phyloP scores from a whole-genome alignment of 2,329 filamentous ascomycete genomes.

The Penicillium sp. region DNA sequence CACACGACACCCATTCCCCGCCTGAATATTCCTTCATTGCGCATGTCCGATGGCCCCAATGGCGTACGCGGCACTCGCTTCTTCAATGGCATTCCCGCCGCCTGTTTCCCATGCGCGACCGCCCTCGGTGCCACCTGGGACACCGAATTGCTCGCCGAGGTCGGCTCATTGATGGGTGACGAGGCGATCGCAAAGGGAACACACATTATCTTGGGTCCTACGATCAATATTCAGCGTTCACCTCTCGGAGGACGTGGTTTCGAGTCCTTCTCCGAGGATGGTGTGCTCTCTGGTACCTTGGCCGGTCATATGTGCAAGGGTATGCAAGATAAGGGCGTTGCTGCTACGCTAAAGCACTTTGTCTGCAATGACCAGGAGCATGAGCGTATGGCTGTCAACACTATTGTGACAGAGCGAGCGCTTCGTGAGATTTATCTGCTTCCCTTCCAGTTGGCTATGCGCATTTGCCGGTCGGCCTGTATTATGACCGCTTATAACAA shows the following conservation, averaged over 20 bases:
- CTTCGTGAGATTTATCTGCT: conserved; percentile 68
- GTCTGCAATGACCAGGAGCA: conserved; percentile 57
- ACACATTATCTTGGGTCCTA: conserved; percentile 75
- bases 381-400: conserved; percentile 51
- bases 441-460: conserved; percentile 67
- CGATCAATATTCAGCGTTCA: conserved; percentile 80
- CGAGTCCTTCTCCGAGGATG: conserved; percentile 86
- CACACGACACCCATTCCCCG: conserved; percentile 68
- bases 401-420: conserved; percentile 57
- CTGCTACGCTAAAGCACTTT: conserved; percentile 76
- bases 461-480: conserved; percentile 61
- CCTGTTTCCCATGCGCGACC: conserved; percentile 78
- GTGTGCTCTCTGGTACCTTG: conserved; percentile 74
- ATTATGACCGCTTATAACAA: conserved; percentile 67
- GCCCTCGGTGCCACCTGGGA: conserved; percentile 83
- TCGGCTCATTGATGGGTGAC: conserved; percentile 73
- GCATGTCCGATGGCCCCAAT: conserved; percentile 73
- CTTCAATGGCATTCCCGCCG: conserved; percentile 72
- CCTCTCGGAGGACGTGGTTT: conserved; percentile 86
- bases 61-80: conserved; percentile 72
- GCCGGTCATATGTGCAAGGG: conserved; percentile 75
- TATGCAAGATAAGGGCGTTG: conserved; percentile 74
- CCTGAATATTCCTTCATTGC: conserved; percentile 68
- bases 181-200: conserved; percentile 76
- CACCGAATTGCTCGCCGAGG: conserved; percentile 68